Evolutionary conservation across 352 stramenopile genomes (phyloP).

Genomic region (Pythium rhizo-oryzae): DNA sequence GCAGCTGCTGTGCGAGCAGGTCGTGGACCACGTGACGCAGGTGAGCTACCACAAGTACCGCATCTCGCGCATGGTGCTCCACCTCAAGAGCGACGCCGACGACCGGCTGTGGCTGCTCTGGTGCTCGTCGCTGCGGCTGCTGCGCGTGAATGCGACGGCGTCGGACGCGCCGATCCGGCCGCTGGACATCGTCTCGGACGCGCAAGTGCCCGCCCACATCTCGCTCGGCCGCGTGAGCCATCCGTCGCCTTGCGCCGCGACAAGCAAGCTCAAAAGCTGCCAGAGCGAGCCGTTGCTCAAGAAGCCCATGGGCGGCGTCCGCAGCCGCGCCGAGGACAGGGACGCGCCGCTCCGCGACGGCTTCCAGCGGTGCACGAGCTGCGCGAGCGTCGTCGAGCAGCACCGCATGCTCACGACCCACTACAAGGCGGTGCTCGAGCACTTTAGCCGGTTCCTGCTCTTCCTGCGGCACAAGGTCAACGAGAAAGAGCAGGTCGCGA

Average conservation of each 20-base stretch:
- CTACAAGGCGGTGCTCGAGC: constrained; percentile 95
- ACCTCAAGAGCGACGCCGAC: constrained; percentile 94
- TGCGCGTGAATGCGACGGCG: constrained; percentile 30
- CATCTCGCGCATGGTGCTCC: constrained; percentile 94
- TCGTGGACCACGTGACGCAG: constrained; percentile 93
- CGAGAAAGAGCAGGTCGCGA: constrained; percentile 45
- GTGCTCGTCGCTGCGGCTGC: constrained; percentile 91
- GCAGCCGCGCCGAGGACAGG: background rate
- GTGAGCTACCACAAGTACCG: constrained; percentile 91
- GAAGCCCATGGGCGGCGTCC: background rate
- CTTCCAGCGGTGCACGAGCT: constrained; percentile 84
- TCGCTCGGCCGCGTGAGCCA: constrained; percentile 33
- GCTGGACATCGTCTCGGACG: constrained; percentile 63
- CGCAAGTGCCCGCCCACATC: constrained; percentile 63
- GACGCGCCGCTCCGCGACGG: constrained; percentile 26
- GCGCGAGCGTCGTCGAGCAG: constrained; percentile 64
- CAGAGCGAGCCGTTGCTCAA: constrained; percentile 6
- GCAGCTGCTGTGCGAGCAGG: constrained; percentile 90
- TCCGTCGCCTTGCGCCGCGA: background rate
- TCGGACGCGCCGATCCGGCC: constrained; percentile 33
- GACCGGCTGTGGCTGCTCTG: constrained; percentile 95
- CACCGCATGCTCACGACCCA: constrained; percentile 80
- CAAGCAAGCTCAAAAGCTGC: background rate
- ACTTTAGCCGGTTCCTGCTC: constrained; percentile 91
- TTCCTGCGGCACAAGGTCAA: constrained; percentile 55